A percentile compares a stretch with the other conserved stretches of the same genome.
phyloP scores from a whole-genome alignment of 495 filamentous ascomycete species.

The Symbiotaphrina buchneri region DNA sequence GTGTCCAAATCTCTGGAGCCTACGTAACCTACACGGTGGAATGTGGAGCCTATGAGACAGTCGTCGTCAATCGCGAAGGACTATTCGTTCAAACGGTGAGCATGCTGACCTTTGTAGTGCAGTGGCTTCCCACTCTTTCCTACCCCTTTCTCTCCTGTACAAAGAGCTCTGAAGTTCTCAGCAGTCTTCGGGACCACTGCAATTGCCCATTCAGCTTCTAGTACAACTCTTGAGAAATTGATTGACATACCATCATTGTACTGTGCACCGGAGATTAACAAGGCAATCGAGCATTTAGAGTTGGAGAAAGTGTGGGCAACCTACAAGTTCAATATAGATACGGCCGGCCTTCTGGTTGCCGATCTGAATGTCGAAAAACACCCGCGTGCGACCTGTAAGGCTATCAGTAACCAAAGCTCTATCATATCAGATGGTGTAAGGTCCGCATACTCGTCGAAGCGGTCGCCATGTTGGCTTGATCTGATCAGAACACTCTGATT shows the following conservation, averaged over 20 bases:
- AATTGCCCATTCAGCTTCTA: not conserved
- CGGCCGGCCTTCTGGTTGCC: slow-evolving; percentile 47
- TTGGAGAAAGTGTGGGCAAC: slow-evolving; percentile 12
- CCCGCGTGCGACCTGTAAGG: slow-evolving; percentile 33
- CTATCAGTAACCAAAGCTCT: too few relatives aligned
- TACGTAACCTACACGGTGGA: too few relatives aligned
- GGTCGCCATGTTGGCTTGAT: too few relatives aligned
- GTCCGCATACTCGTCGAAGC: too few relatives aligned
- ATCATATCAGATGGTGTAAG: too few relatives aligned
- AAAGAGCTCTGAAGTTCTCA: slow-evolving; percentile 89
- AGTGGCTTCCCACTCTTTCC: slow-evolving; percentile 71
- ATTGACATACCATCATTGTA: slow-evolving; percentile 45
- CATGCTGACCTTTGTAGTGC: slow-evolving; percentile 49
- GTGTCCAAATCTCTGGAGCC: too few relatives aligned
- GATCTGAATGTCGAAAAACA: slow-evolving; percentile 80
- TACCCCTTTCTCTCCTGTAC: slow-evolving; percentile 73
- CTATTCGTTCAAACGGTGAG: not conserved
- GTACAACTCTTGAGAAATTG: not conserved
- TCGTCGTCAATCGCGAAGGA: not conserved
- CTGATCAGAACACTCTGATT: too few relatives aligned
- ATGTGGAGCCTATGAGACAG: slow-evolving; percentile 28
- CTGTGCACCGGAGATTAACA: slow-evolving; percentile 13
- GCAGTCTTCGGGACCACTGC: slow-evolving; percentile 80
- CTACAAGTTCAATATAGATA: slow-evolving; percentile 59
- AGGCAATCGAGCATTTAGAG: slow-evolving; percentile 4